These are phyloP conservation scores for Tremellales sp. DNA, from an alignment of 1,284 basidiomycete genomes.

Conservation along the genomic window DNA sequence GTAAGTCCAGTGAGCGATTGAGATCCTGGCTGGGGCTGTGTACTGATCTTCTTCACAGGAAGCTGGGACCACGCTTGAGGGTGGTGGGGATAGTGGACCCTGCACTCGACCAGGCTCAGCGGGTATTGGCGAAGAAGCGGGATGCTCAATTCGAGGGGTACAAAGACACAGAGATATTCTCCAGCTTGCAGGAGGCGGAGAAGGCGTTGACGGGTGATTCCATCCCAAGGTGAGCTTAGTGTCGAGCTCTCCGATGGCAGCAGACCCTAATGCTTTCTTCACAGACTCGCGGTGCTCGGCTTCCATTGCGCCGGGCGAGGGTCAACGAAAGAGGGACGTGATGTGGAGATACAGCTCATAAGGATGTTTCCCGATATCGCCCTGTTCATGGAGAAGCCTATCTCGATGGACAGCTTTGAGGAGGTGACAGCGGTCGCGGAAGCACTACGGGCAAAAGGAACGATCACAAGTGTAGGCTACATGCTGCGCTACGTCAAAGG, in stretches of 20 bases:
- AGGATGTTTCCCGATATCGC: constrained; percentile 78
- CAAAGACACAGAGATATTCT: constrained; percentile 77
- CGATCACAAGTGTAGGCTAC: constrained; percentile 66
- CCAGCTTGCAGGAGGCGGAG: constrained; percentile 64
- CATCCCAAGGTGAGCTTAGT: too few species aligned
- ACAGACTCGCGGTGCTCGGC: constrained; percentile 11
- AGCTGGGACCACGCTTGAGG: constrained; percentile 87
- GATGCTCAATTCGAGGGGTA: constrained; percentile 81
- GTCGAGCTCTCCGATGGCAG: too few species aligned
- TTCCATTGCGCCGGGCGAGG: constrained; percentile 73
- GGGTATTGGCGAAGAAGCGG: constrained; percentile 78
- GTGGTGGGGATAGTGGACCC: constrained; percentile 91
- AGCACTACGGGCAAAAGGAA: constrained; percentile 52
- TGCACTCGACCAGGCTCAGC: constrained; percentile 69
- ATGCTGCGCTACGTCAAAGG: constrained; percentile 48
- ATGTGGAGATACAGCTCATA: constrained; percentile 82
- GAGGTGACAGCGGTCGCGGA: constrained; percentile 66
- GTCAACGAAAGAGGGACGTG: constrained; percentile 83
- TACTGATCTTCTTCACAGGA: too few species aligned
- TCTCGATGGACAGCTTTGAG: constrained; percentile 45
- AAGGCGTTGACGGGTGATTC: too few species aligned
- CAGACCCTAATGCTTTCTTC: too few species aligned
- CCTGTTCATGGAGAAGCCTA: constrained; percentile 79
- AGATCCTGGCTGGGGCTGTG: too few species aligned
- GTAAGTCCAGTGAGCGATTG: constrained; percentile 7